Evolutionary conservation across 305 asterid genomes (phyloP), one percentile per base, ranked within the genome.

Genomic region (Ajuga reptans): DNA sequence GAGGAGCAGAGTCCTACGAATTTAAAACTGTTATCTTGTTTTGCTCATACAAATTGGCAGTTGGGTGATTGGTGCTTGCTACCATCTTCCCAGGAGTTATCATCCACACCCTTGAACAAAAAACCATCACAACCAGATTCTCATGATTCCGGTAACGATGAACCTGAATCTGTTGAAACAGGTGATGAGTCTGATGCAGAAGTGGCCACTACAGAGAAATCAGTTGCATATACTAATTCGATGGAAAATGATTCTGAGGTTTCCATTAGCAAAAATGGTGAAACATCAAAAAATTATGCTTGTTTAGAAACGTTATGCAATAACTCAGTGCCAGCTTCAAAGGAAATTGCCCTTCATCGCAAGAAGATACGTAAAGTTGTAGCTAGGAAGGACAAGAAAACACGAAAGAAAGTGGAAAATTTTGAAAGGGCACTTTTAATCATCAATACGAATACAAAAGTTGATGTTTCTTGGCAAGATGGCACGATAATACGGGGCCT

Each of bases 11-110:
- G 84, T 55, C 96, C 96, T 42, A 88, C 82, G 78, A 86, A 89
- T 75, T 85, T 91, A 75, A 94, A 89, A 59, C 60, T 89, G 18
- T 67, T 91, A 75, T 91, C 97, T 71, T 91, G 97, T 81, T 94
- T 94, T 77, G 81, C 87, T 3, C 97, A 91, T 85, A 85, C 96
- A 68, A 86, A 77, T 76, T 94, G 99, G 99, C 94, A 89, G 66
- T 77, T 94, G 73, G 98, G 98, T 71, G 97, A 94, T 77, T 94
- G 98, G 98, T 94, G 98, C 79, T 82, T 89, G 61, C 89, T 87
- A 69, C 93, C 89, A 37, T 76, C 89, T 51, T 67, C 82, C 14
- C 34, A 11, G 12, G 80, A 67, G 72, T 75, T 71, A 17, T 68
- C 84, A 55, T 68, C 68, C 71, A 36, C 74, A 5, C 66, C 69